These are phyloP conservation scores for Amylocarpus encephaloides DNA, from an alignment of 2,329 filamentous ascomycete species.

Conservation along the genomic window DNA sequence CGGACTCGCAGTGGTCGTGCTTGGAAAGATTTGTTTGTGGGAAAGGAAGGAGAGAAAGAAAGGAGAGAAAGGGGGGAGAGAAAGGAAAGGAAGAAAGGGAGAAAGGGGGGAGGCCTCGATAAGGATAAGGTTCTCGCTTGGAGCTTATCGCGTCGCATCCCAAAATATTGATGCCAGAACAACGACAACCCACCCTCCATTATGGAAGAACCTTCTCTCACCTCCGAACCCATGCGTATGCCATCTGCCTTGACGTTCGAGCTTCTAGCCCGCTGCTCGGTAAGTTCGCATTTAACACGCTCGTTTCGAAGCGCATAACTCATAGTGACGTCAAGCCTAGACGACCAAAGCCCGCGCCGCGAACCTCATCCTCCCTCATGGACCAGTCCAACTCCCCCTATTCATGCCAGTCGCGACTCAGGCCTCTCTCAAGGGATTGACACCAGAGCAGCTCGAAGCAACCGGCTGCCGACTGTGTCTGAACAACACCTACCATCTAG, in stretches of 20 bases:
- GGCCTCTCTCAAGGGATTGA: slow-evolving; percentile 89
- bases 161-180: not conserved
- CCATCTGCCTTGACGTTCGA: slow-evolving; percentile 71
- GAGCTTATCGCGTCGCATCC: not conserved
- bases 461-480: slow-evolving; percentile 86
- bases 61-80: too few relatives aligned
- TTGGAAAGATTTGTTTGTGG: not conserved
- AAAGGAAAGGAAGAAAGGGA: not conserved
- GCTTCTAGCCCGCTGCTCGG: slow-evolving; percentile 71
- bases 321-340: slow-evolving; percentile 40
- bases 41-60: not conserved
- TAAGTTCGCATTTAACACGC: slow-evolving; percentile 38
- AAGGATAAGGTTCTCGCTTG: not conserved
- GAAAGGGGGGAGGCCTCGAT: not conserved
- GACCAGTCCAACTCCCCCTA: slow-evolving; percentile 79
- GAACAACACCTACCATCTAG: slow-evolving; percentile 97
- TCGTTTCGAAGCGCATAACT: slow-evolving; percentile 8
- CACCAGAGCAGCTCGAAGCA: slow-evolving; percentile 83
- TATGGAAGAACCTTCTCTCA: not conserved
- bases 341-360: slow-evolving; percentile 92
- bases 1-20: not conserved
- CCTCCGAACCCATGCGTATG: slow-evolving; percentile 28
- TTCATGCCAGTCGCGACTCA: slow-evolving; percentile 99
- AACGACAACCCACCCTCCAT: not conserved
- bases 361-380: slow-evolving; percentile 82